A percentile compares a stretch with the other conserved stretches of the same genome.
Conservation (phyloP, 179 eudicot species). For the Vitellaria paradoxa region DNA sequence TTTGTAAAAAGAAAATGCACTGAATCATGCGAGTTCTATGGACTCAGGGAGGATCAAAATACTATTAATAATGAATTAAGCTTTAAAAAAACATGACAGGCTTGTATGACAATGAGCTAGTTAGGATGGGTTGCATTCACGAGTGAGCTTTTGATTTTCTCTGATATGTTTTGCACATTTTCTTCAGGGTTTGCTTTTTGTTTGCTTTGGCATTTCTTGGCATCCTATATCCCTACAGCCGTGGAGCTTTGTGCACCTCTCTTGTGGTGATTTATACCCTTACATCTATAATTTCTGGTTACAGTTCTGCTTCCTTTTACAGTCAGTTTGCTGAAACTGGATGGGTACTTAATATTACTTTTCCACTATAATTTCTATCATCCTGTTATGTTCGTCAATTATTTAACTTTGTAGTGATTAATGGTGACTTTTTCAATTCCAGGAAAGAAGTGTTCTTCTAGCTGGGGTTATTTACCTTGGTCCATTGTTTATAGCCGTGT, state of each 20-base stretch:
- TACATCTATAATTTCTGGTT: slow-evolving; percentile 67
- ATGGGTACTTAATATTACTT: slow-evolving; percentile 48
- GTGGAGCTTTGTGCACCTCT: slow-evolving; percentile 55
- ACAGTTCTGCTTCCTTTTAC: slow-evolving; percentile 63
- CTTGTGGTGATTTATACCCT: slow-evolving; percentile 48
- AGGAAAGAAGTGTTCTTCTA: slow-evolving; percentile 59
- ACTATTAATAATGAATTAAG: not conserved
- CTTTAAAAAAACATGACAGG: not conserved
- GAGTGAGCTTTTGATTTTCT: not conserved
- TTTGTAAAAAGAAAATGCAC: not conserved
- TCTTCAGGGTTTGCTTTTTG: slow-evolving; percentile 52
- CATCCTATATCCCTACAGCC: slow-evolving; percentile 56
- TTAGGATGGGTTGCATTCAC: not conserved
- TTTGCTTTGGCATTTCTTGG: slow-evolving; percentile 53
- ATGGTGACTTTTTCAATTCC: slow-evolving; percentile 15
- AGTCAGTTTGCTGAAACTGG: slow-evolving; percentile 59
- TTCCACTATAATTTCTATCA: not conserved
- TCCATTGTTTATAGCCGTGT: slow-evolving; percentile 40
- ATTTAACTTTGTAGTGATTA: not conserved
- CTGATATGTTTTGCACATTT: slow-evolving; percentile 3
- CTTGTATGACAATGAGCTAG: not conserved
- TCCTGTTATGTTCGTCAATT: not conserved
- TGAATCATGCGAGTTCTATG: not conserved
- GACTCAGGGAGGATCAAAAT: not conserved
- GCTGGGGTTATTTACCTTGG: slow-evolving; percentile 60